These are phyloP conservation scores for Suaeda aralocaspica DNA, from an alignment of 148 eudicot genomes.

Conservation along the genomic window DNA sequence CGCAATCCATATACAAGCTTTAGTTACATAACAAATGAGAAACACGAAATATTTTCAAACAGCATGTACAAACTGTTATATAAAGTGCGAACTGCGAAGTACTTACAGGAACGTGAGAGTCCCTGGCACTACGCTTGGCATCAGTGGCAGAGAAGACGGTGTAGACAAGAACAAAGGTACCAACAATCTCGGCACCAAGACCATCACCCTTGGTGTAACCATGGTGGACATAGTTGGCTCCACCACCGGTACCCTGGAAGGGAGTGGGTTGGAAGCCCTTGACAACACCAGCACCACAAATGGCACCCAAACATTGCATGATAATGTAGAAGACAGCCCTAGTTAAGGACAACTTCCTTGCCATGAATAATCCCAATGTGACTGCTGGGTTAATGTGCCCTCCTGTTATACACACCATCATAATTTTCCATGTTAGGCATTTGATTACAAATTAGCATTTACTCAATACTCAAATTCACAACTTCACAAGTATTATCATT, in stretches of 20 bases:
- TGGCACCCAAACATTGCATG: constrained; percentile 67
- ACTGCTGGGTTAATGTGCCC: constrained; percentile 75
- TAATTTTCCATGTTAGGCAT: not conserved
- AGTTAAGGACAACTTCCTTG: constrained; percentile 58
- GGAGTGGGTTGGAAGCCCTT: constrained; percentile 50
- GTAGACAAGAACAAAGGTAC: constrained; percentile 73
- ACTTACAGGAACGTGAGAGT: constrained; percentile 71
- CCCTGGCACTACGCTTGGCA: constrained; percentile 67
- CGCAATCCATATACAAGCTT: too few species aligned
- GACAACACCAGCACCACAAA: constrained; percentile 70
- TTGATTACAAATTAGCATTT: not conserved
- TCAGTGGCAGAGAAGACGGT: constrained; percentile 74
- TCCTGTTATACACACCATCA: constrained; percentile 28
- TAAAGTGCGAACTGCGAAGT: not conserved
- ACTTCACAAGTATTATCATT: too few species aligned
- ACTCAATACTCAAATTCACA: too few species aligned
- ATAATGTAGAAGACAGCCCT: constrained; percentile 60
- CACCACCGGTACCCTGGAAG: constrained; percentile 44
- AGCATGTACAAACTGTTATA: too few species aligned
- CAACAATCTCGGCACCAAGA: constrained; percentile 65
- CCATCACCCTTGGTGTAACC: constrained; percentile 76
- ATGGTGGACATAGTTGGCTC: constrained; percentile 45
- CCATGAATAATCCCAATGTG: constrained; percentile 60
- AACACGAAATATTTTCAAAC: too few species aligned
- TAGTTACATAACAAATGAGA: too few species aligned